Conservation (phyloP, 2,329 filamentous ascomycete species). For the Penicillium sp. region DNA sequence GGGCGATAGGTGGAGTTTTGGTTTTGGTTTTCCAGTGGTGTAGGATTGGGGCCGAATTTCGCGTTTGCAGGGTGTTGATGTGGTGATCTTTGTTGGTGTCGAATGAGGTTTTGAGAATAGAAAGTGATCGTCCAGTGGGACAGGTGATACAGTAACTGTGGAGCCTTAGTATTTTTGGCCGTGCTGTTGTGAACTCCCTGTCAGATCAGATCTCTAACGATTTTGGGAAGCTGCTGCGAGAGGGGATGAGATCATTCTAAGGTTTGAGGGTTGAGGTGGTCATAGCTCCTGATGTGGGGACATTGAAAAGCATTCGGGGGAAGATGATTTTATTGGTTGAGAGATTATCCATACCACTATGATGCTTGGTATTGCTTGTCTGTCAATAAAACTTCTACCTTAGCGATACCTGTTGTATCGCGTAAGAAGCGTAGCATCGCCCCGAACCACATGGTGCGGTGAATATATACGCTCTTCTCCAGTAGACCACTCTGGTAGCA, state of each 20-base stretch:
- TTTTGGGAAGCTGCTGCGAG: not conserved
- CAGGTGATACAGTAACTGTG: not conserved
- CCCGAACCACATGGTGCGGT: constrained; percentile 6
- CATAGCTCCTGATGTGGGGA: constrained; percentile 8
- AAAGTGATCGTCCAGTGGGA: not conserved
- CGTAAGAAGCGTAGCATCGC: constrained; percentile 7
- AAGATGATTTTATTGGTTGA: not conserved
- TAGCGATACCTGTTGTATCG: constrained; percentile 11
- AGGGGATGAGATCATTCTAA: not conserved
- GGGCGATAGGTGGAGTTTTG: not conserved
- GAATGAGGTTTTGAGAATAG: not conserved
- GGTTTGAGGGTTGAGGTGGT: constrained; percentile 1
- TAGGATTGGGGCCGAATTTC: not conserved
- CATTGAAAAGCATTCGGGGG: not conserved
- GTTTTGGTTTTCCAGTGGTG: not conserved
- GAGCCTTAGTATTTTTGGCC: not conserved
- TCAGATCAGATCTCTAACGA: not conserved
- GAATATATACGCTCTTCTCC: not conserved
- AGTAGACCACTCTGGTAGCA: constrained; percentile 1
- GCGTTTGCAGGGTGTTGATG: not conserved
- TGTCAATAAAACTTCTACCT: not conserved
- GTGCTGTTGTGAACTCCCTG: not conserved
- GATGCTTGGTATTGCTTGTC: not conserved
- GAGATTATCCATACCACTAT: not conserved
- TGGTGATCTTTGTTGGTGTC: not conserved